Conservation (phyloP, 2,329 filamentous ascomycete species). For the Penicillium psychrosexuale region DNA sequence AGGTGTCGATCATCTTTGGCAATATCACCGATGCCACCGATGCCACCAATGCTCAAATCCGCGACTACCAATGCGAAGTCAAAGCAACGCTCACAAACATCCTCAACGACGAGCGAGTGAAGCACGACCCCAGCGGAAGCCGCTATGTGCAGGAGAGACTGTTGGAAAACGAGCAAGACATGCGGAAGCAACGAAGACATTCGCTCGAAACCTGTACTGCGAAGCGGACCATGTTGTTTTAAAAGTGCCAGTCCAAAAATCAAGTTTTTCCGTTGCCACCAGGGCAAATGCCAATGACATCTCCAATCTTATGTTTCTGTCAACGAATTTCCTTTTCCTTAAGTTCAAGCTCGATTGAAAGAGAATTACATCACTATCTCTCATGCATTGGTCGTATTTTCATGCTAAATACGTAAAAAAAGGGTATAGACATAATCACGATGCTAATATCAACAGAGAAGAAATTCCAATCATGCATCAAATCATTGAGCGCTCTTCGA, state of each 20-base stretch:
- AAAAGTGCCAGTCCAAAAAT: background rate
- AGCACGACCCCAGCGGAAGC: conserved; percentile 51
- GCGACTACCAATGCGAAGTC: conserved; percentile 32
- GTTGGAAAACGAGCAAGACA: conserved; percentile 60
- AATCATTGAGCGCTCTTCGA: conserved; percentile 35
- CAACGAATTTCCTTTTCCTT: conserved; percentile 7
- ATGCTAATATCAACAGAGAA: conserved; percentile 11
- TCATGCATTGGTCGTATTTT: conserved; percentile 1
- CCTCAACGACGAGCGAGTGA: conserved; percentile 58
- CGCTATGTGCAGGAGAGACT: conserved; percentile 59
- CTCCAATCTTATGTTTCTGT: conserved; percentile 10
- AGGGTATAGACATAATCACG: conserved; percentile 19
- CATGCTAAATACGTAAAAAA: conserved; percentile 7
- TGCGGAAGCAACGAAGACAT: conserved; percentile 26
- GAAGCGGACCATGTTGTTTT: background rate
- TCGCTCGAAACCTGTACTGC: background rate
- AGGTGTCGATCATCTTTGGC: background rate
- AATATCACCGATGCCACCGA: background rate
- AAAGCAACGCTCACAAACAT: conserved; percentile 61
- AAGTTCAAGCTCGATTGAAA: background rate
- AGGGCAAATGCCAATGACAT: background rate
- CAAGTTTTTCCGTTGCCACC: background rate
- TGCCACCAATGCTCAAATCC: background rate
- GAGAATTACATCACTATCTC: background rate
- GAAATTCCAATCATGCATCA: conserved; percentile 7